phyloP scores from a whole-genome alignment of 208 protist genomes.

The Leishmania braziliensis region DNA sequence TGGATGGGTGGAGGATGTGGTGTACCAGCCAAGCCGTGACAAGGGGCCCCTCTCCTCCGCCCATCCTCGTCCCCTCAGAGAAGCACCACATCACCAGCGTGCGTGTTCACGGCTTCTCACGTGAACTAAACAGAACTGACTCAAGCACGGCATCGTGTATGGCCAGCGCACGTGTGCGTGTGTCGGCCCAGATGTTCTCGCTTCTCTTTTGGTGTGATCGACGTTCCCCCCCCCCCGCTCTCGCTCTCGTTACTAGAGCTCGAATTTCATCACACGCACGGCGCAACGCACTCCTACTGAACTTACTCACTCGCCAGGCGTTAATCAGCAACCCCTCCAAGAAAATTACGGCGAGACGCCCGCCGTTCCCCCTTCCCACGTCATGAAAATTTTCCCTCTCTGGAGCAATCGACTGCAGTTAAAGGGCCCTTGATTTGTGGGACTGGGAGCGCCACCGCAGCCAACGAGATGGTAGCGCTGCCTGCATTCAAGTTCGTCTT shows the following conservation, averaged over 20 bases:
- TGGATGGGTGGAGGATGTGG: neutral
- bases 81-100: neutral
- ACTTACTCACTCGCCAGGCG: neutral
- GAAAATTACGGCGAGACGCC: neutral
- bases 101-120: neutral
- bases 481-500: conserved; percentile 77
- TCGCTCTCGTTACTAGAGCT: neutral
- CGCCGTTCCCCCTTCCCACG: neutral
- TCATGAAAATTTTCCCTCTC: neutral
- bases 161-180: neutral
- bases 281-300: neutral
- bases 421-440: neutral
- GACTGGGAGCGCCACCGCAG: neutral
- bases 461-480: conserved; percentile 70
- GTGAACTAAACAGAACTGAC: too few relatives aligned
- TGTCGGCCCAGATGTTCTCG: neutral
- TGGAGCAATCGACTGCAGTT: neutral
- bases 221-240: neutral
- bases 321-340: neutral
- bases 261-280: neutral
- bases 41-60: neutral
- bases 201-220: neutral
- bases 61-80: neutral
- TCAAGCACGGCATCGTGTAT: too few relatives aligned
- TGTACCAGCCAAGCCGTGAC: neutral